Conservation (phyloP, 2,329 filamentous ascomycete genomes). For the Phialophora chinensis region DNA sequence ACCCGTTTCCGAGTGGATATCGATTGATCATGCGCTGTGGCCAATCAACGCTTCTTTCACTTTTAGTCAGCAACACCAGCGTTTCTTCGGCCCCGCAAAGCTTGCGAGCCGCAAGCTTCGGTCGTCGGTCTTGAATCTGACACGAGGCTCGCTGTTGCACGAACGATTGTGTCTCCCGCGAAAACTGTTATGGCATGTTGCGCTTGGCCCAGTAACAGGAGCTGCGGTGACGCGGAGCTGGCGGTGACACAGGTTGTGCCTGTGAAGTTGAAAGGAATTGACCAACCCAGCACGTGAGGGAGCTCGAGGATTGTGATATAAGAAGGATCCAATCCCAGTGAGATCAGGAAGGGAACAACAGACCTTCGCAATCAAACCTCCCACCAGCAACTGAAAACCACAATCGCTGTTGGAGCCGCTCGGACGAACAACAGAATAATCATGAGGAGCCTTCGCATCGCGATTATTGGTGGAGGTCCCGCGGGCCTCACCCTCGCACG, state of each 20-base stretch:
- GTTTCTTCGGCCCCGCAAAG: conserved; percentile 1
- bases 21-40: conserved; percentile 19
- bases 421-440: conserved; percentile 25
- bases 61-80: background rate
- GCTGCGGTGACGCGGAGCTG: too few relatives aligned
- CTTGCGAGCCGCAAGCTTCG: conserved; percentile 3
- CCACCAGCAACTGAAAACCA: background rate
- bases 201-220: background rate
- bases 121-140: conserved; percentile 9
- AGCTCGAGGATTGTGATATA: background rate
- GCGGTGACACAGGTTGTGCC: background rate
- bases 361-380: background rate
- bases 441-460: conserved; percentile 43
- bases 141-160: conserved; percentile 20
- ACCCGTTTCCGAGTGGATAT: conserved; percentile 12
- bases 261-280: background rate
- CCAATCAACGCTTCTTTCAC: conserved; percentile 12
- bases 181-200: background rate
- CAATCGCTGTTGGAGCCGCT: background rate
- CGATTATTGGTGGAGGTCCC: conserved; percentile 58
- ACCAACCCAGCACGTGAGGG: background rate
- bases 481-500: conserved; percentile 59
- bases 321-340: background rate
- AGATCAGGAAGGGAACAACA: background rate
- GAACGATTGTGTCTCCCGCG: background rate